Evolutionary conservation across 2,329 filamentous ascomycete species (phyloP), one percentile per base, ranked within the genome.

Genomic region (Parastagonospora nodorum): DNA sequence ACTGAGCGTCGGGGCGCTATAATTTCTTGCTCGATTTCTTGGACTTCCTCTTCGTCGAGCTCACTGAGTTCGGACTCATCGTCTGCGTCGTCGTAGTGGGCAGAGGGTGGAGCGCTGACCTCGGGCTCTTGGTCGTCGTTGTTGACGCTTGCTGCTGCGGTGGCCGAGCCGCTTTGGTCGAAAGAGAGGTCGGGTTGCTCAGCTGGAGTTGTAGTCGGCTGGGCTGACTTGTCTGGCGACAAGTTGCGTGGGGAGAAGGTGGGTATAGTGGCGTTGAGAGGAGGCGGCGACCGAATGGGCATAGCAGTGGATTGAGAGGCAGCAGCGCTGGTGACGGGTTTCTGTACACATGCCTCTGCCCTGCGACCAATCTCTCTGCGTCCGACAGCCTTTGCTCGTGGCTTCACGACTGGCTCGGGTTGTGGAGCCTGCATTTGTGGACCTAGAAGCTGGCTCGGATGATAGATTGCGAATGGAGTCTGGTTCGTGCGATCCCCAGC

Each of bases 361-460:
- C 79, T 79, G 38, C 80, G 79, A 51, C 83, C 79, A 24, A 87
- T 78, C 56, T 87, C 84, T 11, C 83, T 76, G 27, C 83, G 77
- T 6, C 83, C 82, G 6, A 87, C 82, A 5, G 83, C 82, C 61
- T 85, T 84, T 15, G 81, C 79, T 48, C 82, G 72, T 8, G 67
- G 48, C 46, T 64, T 60, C 36, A 57, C 48, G 8, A 53, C 51
- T 10, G 58, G 54, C 15, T 69, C 65, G 35, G 64, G 51, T 36
- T 57, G 63, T 7, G 57, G 42, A 6, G 49, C 39, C 14, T 51
- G 50, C 39, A 64, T 63, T 2, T 45, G 47, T 24, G 56, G 54
- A 14, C 50, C 40, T 12, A 60, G 63, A 3, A 65, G 44, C 29
- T 68, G 67, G 30, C 43, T 62, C 10, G 67, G 60, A 29, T 69